Conservation (phyloP, 2,329 filamentous ascomycete species). For the Juglanconis oblonga region DNA sequence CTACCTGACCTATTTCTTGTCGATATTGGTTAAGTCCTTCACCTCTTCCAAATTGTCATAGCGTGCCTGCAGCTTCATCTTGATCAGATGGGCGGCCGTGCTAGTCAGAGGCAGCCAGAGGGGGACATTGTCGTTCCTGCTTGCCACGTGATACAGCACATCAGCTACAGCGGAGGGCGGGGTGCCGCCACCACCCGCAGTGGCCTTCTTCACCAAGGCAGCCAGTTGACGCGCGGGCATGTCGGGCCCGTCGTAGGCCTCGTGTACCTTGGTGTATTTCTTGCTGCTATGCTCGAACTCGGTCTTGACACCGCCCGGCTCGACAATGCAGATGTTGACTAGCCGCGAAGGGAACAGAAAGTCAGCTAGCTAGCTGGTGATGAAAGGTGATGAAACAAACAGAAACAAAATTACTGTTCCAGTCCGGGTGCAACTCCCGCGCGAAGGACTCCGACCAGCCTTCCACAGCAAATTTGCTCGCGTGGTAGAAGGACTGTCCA, state of each 20-base stretch:
- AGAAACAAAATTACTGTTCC: constrained; percentile 19
- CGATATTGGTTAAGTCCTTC: background rate
- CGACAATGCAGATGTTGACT: constrained; percentile 6
- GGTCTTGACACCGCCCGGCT: constrained; percentile 8
- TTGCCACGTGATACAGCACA: background rate
- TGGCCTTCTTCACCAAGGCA: background rate
- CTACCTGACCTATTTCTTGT: background rate
- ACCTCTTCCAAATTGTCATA: background rate
- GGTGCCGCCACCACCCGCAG: background rate
- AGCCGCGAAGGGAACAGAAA: background rate
- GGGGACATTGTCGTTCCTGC: background rate
- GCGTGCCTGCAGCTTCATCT: background rate
- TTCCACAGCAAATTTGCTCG: constrained; percentile 24
- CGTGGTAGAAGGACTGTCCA: constrained; percentile 24
- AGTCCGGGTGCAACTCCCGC: constrained; percentile 21
- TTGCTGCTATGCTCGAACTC: constrained; percentile 2
- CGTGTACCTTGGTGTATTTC: background rate
- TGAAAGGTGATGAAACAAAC: background rate
- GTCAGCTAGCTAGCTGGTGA: background rate
- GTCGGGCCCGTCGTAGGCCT: background rate
- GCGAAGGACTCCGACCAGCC: constrained; percentile 23
- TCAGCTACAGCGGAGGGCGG: background rate
- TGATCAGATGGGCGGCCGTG: background rate
- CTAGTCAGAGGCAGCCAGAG: background rate
- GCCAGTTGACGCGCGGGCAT: background rate